Conservation (phyloP, 2,329 filamentous ascomycete species). For the Stachybotrys echinatus region DNA sequence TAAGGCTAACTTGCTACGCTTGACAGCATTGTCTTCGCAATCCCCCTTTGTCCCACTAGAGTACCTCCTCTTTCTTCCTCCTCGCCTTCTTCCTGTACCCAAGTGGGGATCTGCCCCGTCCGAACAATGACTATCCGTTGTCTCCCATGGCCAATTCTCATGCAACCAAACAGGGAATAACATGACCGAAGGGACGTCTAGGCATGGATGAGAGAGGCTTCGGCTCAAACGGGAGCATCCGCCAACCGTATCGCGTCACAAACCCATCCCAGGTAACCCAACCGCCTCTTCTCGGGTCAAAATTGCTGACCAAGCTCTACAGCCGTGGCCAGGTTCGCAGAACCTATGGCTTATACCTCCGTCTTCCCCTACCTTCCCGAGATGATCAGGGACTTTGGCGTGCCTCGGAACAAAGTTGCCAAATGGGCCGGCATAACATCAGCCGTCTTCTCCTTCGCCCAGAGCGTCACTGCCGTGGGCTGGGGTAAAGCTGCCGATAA, state of each 20-base stretch:
- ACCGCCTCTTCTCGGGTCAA: neutral
- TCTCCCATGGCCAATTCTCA: conserved; percentile 11
- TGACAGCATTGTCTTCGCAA: neutral
- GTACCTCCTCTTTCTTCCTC: conserved; percentile 1
- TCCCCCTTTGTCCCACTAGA: too few relatives aligned
- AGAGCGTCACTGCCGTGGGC: conserved; percentile 65
- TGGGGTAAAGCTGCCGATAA: conserved; percentile 76
- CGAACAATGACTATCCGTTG: conserved; percentile 1
- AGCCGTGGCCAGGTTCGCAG: conserved; percentile 76
- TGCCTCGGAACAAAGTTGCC: conserved; percentile 66
- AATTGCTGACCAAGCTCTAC: conserved; percentile 2
- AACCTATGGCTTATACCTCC: conserved; percentile 68
- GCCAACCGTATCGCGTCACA: too few relatives aligned
- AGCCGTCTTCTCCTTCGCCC: conserved; percentile 65
- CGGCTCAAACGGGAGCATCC: too few relatives aligned
- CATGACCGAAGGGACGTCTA: conserved; percentile 3
- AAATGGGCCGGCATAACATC: conserved; percentile 76
- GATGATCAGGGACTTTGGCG: conserved; percentile 76
- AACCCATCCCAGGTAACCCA: conserved; percentile 7
- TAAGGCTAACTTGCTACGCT: conserved; percentile 34
- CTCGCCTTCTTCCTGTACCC: neutral
- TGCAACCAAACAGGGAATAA: conserved; percentile 9
- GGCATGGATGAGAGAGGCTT: neutral
- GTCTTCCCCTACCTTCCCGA: conserved; percentile 69
- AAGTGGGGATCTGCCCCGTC: neutral